Base-by-base conservation (phyloP, 164 flowering plant species). In the Protea cynaroides region DNA sequence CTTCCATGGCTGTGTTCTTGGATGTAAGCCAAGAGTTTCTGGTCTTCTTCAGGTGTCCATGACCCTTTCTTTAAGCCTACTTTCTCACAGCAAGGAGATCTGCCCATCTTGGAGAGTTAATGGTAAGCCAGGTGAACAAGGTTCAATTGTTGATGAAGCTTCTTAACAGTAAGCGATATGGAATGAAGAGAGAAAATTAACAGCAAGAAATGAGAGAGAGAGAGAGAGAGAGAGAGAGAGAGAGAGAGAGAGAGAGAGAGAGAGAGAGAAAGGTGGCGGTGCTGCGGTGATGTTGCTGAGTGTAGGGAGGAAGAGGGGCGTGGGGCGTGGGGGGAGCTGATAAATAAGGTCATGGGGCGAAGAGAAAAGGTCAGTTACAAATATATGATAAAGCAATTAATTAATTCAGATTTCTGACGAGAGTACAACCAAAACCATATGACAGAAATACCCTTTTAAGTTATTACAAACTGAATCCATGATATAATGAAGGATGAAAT, bases 81-180 rank as follows among this genome's bases (percentile, higher is more conserved):
- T 53, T 61, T 54, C 29, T 62, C 61, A 36, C 71, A 68, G 52
- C 71, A 68, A 12, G 65, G 61, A 29, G 65, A 57, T 34, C 71
- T 24, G 14, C 51, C 63, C 52, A 49, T 49, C 17, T 49, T 15
- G 52, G 52, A 15, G 1, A 15, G n/a, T 5, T 29, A 29, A 29
- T 29, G 5, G 4, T 29, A 1, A 49, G 15, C 7, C 52, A 49
- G 52, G 17, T 18, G 52, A 49, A 49, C 18, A 49, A 49, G n/a
- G 52, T 44, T 15, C 18, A 18, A 49, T 5, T 4, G 14, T 49
- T 49, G 19, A 15, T 49, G 19, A 15, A 18, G 18, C 18, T 49
- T 18, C 17, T 49, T 49, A 40, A 18, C 52, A 49, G 18, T 15
- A 18, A 49, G 52, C 14, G 7, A 18, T 15, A 7, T 15, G 52